Percentiles rank a stretch among this genome's conserved stretches.
phyloP scores from a whole-genome alignment of 2,329 filamentous ascomycete species.

The Drechslerella dactyloides region DNA sequence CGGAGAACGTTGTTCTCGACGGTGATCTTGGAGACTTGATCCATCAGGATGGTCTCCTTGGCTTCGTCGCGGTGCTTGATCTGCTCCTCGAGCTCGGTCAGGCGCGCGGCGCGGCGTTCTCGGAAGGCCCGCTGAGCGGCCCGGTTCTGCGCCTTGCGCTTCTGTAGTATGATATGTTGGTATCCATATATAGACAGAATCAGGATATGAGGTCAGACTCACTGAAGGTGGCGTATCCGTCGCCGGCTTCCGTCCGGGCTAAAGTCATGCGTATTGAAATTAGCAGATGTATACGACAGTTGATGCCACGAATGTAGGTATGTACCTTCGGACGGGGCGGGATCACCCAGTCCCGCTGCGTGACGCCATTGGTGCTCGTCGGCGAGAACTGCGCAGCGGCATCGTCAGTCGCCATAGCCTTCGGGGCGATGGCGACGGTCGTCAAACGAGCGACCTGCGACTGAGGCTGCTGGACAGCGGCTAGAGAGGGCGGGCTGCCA shows the following conservation, averaged over 20 bases:
- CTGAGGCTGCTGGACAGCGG: constrained; percentile 2
- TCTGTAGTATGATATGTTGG: constrained; percentile 58
- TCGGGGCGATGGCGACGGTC: constrained; percentile 36
- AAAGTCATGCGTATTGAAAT: constrained; percentile 2
- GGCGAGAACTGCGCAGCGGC: constrained; percentile 33
- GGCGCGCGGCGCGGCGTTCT: constrained; percentile 81
- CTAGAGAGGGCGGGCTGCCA: constrained; percentile 10
- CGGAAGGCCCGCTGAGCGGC: constrained; percentile 89
- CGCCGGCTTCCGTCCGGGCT: constrained; percentile 87
- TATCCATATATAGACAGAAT: not conserved
- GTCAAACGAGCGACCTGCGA: constrained; percentile 23
- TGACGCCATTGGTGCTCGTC: constrained; percentile 61
- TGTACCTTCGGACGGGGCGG: constrained; percentile 74
- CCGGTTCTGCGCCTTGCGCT: constrained; percentile 92
- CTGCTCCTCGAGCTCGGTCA: constrained; percentile 75
- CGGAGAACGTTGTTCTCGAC: constrained; percentile 48
- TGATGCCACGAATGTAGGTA: constrained; percentile 6
- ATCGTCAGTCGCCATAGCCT: constrained; percentile 31
- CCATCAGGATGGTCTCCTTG: constrained; percentile 65
- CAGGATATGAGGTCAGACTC: too few species aligned
- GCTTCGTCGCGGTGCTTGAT: constrained; percentile 65
- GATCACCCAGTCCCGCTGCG: constrained; percentile 83
- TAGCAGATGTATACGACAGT: constrained; percentile 12
- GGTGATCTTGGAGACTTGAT: constrained; percentile 60
- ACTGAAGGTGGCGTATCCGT: constrained; percentile 85